These are phyloP conservation scores for Podosphaera fusca DNA, from an alignment of 2,329 filamentous ascomycete genomes.

Conservation along the genomic window DNA sequence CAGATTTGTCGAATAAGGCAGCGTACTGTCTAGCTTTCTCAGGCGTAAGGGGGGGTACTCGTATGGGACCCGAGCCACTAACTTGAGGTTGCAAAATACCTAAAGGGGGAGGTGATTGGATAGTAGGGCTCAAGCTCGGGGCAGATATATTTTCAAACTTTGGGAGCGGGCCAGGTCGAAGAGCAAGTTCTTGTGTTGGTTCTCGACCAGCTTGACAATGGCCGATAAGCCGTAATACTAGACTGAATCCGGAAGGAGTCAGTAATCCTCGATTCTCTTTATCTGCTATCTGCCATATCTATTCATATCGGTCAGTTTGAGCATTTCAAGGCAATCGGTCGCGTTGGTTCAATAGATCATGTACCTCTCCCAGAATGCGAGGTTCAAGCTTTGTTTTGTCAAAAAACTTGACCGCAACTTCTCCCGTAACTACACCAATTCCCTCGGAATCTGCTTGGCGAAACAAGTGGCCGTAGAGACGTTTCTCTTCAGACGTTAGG, in stretches of 20 bases:
- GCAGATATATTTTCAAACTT: slow-evolving; percentile 57
- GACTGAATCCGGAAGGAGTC: slow-evolving; percentile 77
- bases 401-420: slow-evolving; percentile 92
- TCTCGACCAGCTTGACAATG: slow-evolving; percentile 78
- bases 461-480: slow-evolving; percentile 81
- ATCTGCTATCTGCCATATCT: slow-evolving; percentile 99
- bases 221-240: slow-evolving; percentile 81
- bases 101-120: slow-evolving; percentile 24
- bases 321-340: neutral
- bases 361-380: slow-evolving; percentile 63
- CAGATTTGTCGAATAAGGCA: slow-evolving; percentile 74
- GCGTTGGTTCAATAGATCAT: neutral
- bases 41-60: slow-evolving; percentile 68
- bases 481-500: slow-evolving; percentile 77
- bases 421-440: slow-evolving; percentile 83
- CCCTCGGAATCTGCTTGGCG: slow-evolving; percentile 77
- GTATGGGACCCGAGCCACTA: slow-evolving; percentile 44
- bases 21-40: slow-evolving; percentile 82
- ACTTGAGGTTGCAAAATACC: slow-evolving; percentile 28
- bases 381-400: slow-evolving; percentile 83
- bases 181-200: slow-evolving; percentile 58
- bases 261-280: slow-evolving; percentile 87
- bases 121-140: slow-evolving; percentile 19
- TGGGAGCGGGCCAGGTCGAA: slow-evolving; percentile 71
- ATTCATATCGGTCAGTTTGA: slow-evolving; percentile 1